These are phyloP conservation scores for Pyrenophora teres DNA, from an alignment of 2,329 filamentous ascomycete species.

Conservation along the genomic window DNA sequence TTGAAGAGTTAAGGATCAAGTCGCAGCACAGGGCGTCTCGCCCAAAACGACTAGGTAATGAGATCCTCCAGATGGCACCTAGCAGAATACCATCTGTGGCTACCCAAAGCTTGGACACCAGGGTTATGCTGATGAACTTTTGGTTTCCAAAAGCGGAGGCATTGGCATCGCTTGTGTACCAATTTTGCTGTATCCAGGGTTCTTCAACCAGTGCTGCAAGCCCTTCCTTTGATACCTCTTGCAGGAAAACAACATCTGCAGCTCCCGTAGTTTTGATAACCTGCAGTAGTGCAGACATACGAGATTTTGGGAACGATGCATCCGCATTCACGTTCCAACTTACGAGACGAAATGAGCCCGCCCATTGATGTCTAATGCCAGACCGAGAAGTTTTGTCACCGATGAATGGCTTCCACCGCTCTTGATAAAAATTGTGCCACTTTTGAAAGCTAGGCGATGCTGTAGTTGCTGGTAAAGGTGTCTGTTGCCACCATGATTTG, in stretches of 20 bases:
- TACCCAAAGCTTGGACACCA: neutral
- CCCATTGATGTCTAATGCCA: conserved; percentile 1
- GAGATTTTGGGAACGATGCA: neutral
- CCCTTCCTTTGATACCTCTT: conserved; percentile 3
- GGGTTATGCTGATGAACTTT: conserved; percentile 4
- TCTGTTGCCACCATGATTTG: conserved; percentile 9
- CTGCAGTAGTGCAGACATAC: conserved; percentile 5
- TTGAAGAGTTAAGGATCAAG: neutral
- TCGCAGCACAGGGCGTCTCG: conserved; percentile 9
- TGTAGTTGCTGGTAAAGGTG: conserved; percentile 2
- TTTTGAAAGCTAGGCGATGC: conserved; percentile 5
- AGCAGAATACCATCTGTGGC: neutral
- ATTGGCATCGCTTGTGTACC: conserved; percentile 2
- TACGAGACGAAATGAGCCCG: conserved; percentile 7
- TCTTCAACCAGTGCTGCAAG: conserved; percentile 2
- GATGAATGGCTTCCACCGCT: neutral
- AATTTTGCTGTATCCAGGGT: conserved; percentile 1
- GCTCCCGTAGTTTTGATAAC: neutral
- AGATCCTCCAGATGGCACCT: conserved; percentile 1
- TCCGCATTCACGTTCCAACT: conserved; percentile 5
- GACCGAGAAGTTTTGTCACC: neutral
- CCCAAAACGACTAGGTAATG: conserved; percentile 7
- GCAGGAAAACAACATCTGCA: conserved; percentile 5
- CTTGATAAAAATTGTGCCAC: conserved; percentile 2
- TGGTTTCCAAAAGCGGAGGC: neutral